Conservation (phyloP, 345 rosid species). For the Rhodomyrtus tomentosa region DNA sequence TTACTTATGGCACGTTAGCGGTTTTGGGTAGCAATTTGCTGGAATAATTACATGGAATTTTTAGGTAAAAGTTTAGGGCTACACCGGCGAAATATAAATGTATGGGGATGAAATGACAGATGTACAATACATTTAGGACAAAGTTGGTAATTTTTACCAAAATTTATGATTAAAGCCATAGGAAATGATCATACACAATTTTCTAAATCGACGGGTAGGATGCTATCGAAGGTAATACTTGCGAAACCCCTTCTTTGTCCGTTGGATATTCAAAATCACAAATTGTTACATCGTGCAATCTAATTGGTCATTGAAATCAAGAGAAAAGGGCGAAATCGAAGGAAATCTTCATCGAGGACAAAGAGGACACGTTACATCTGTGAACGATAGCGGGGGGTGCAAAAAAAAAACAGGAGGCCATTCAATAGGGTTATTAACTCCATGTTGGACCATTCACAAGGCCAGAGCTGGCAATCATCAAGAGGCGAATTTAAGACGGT, state of each 20-base stretch:
- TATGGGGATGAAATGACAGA: background rate
- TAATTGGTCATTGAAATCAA: background rate
- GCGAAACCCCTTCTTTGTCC: background rate
- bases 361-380: background rate
- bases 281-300: background rate
- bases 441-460: conserved; percentile 26
- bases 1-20: background rate
- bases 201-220: background rate
- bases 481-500: conserved; percentile 27
- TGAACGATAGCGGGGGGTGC: too few species aligned
- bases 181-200: background rate
- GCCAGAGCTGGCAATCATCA: conserved; percentile 23
- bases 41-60: background rate
- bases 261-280: background rate
- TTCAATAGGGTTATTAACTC: conserved; percentile 23
- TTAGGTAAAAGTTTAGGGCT: background rate
- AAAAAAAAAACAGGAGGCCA: conserved; percentile 1
- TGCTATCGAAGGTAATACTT: background rate
- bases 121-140: background rate
- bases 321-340: background rate
- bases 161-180: background rate
- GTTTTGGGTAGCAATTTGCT: background rate
- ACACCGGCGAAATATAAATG: too few species aligned
- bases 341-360: background rate
- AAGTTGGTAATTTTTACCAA: background rate